Percentiles rank a stretch among this genome's conserved stretches.
These are phyloP conservation scores for Phytophthora sp. DNA, from an alignment of 352 stramenopile genomes.

Conservation along the genomic window DNA sequence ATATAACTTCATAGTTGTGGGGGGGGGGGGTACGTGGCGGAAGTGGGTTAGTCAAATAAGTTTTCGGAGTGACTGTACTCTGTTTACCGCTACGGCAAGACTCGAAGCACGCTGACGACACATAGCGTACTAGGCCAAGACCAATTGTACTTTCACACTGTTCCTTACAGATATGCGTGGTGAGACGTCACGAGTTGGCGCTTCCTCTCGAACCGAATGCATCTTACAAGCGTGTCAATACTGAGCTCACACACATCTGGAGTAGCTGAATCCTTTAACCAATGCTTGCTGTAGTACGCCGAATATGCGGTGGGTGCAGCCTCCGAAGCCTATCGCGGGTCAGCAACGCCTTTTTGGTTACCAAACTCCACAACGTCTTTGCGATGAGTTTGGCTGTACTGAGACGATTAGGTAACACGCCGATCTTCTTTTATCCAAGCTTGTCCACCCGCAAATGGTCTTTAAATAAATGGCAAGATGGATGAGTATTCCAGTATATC, in stretches of 20 bases:
- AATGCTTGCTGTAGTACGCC: conserved; percentile 10
- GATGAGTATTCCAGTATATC: conserved; percentile 11
- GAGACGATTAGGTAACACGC: conserved; percentile 2
- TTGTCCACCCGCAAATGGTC: conserved; percentile 7
- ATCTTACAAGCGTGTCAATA: conserved; percentile 11
- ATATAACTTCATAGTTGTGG: too few species aligned
- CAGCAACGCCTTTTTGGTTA: not conserved
- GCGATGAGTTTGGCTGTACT: conserved; percentile 16
- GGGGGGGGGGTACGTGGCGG: too few species aligned
- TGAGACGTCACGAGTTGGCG: not conserved
- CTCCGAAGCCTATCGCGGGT: not conserved
- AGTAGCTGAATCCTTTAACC: not conserved
- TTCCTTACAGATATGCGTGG: not conserved
- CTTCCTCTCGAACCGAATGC: conserved; percentile 11
- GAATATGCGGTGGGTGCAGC: not conserved
- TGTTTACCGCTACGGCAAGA: too few species aligned
- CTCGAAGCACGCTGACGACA: not conserved
- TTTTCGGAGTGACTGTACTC: too few species aligned
- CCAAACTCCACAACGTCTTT: conserved; percentile 4
- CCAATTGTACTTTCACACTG: not conserved
- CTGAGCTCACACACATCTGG: not conserved
- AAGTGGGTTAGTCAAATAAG: too few species aligned
- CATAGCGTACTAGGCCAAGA: conserved; percentile 4
- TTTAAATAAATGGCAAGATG: conserved; percentile 12
- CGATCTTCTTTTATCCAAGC: conserved; percentile 4